Evolutionary conservation across 108 stramenopile species (phyloP), one percentile per base, ranked within the genome.

Genomic region (Pinguiococcus pyrenoidosus): DNA sequence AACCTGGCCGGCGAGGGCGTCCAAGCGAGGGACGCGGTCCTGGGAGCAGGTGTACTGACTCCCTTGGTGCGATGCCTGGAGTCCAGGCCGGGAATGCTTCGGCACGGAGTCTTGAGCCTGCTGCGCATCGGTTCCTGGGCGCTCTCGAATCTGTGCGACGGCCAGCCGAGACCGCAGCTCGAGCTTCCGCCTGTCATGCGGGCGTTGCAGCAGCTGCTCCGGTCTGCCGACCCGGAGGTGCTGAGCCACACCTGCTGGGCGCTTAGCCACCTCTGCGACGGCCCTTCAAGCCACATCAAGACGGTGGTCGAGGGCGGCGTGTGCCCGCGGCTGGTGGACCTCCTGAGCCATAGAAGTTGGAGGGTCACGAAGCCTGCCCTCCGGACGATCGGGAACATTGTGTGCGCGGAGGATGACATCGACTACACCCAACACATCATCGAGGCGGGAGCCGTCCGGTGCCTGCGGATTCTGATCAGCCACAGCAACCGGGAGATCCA

Each of bases 391-490:
- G 93, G 93, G 4, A 95, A 95, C 57, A 84, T 92, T 35, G 93
- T 95, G 12, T 92, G 89, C 56, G 93, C 89, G 0, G 93, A 95
- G 64, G 85, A 85, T 49, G 81, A 76, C 30, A 81, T 81, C 23
- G 92, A 95, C 54, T 95, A 85, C 53, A 95, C 92, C 3, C 85
- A 91, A 55, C 67, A 83, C 24, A 84, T 95, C 51, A 67, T 92
- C 25, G 85, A 88, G 47, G 86, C 82, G 40, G 71, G 80, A 20
- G 89, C 88, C 3, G 87, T 95, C 0, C 88, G 85, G 0, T 66
- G 75, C 24, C 63, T 95, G 37, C 73, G 73, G 59, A 35, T 33
- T 29, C 50, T 95, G 43, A 74, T 92, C 27, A 74, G 71, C 22
- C 88, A 90, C 51, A 64, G 44, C 56, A 90, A 92, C 58, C 79